phyloP scores from a whole-genome alignment of 2,329 filamentous ascomycete genomes.

The Blastomyces gilchristii region DNA sequence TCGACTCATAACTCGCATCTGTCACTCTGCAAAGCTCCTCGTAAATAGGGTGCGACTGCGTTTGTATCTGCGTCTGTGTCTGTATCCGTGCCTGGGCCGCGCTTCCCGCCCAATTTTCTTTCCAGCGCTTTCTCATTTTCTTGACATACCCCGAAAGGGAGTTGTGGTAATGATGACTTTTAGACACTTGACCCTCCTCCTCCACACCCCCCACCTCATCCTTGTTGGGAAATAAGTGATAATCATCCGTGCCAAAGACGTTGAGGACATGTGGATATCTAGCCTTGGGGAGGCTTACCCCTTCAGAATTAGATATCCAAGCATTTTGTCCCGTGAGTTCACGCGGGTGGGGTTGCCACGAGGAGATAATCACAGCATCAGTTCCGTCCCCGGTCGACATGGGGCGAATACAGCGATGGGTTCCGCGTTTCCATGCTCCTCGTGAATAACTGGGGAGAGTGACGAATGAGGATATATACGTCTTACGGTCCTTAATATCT shows the following conservation, averaged over 20 bases:
- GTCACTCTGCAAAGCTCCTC: not conserved
- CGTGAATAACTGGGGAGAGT: not conserved
- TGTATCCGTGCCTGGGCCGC: not conserved
- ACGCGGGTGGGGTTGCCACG: not conserved
- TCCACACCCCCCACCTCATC: not conserved
- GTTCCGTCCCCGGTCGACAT: not conserved
- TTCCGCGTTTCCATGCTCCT: not conserved
- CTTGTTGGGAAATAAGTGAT: not conserved
- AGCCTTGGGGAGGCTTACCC: not conserved
- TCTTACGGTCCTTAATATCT: conserved; percentile 2
- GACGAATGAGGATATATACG: not conserved
- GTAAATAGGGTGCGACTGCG: not conserved
- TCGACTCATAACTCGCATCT: not conserved
- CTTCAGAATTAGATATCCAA: conserved; percentile 1
- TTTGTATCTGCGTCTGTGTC: too few species aligned
- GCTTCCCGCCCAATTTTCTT: not conserved
- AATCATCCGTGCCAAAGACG: not conserved
- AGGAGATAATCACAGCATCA: not conserved
- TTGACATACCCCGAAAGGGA: not conserved
- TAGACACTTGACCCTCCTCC: not conserved
- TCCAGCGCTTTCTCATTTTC: not conserved
- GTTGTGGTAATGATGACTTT: not conserved
- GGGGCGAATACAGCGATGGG: not conserved
- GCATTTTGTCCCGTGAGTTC: not conserved
- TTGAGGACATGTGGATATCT: not conserved